A percentile compares a stretch with the other conserved stretches of the same genome.
phyloP scores from a whole-genome alignment of 768 basidiomycete genomes.

The Suillus occidentalis region DNA sequence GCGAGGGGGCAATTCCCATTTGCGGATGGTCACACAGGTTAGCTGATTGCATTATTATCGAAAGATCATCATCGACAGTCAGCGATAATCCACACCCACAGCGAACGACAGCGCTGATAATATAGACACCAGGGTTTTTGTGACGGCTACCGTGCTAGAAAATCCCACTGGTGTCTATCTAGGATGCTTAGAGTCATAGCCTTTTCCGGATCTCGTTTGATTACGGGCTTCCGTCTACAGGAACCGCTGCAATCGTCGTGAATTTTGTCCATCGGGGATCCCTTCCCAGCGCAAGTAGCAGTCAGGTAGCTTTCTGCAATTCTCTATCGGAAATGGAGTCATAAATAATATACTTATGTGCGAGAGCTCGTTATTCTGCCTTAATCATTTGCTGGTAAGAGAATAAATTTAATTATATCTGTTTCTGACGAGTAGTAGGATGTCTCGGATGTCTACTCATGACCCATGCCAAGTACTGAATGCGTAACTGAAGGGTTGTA shows the following conservation, averaged over 20 bases:
- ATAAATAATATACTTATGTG: background rate
- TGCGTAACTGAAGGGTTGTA: background rate
- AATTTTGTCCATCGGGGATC: background rate
- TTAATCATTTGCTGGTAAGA: background rate
- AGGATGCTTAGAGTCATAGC: background rate
- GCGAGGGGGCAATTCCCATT: background rate
- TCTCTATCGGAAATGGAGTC: background rate
- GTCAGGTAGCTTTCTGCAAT: background rate
- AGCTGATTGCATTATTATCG: background rate
- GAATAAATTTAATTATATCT: background rate
- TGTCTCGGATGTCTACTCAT: background rate
- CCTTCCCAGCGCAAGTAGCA: background rate
- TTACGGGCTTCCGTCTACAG: background rate
- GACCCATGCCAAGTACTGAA: background rate
- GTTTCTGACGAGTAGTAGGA: background rate
- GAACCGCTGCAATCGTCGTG: background rate
- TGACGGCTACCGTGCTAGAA: background rate
- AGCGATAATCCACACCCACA: background rate
- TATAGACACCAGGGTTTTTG: background rate
- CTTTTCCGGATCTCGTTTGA: slow-evolving; percentile 1
- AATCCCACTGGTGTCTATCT: slow-evolving; percentile 1
- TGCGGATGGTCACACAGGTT: background rate
- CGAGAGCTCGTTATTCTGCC: background rate
- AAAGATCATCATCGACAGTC: background rate
- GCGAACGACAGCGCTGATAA: background rate